Base-by-base conservation (phyloP, 2,329 filamentous ascomycete genomes). In the Passalora sequoiae region DNA sequence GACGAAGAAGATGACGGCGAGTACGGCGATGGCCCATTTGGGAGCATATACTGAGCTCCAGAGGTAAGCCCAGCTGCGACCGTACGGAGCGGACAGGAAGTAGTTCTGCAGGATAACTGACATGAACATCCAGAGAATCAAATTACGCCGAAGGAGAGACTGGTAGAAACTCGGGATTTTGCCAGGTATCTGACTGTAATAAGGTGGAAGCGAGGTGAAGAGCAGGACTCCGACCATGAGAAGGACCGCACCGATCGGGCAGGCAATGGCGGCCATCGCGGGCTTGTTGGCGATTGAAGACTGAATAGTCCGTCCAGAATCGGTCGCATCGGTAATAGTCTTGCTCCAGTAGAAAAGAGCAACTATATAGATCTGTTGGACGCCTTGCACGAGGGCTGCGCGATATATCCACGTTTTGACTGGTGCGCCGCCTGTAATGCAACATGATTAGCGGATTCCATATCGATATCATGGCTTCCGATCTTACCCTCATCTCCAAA, bases 331-430 rank as follows among this genome's bases (percentile, higher is more conserved):
- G 10, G 66, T 57, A 4, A 66, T 68, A 0, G 67, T 61, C 36
- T 66, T 66, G 19, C 80, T 80, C 80, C 80, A 83, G 61, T 77
- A 82, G 78, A 78, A 84, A 7, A 84, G 69, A 6, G 72, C 75
- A n/a, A 77, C 73, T 36, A 81, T 71, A 59, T 82, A 83, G 47
- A 79, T 67, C 57, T 83, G 80, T 53, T 82, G 80, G 5, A 77
- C 77, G 30, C 80, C 80, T 59, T 82, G 78, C 40, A 83, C 79
- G 12, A 78, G 58, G 55, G 78, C 79, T 6, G 80, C 80, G 46
- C 80, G 73, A 62, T 77, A 78, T 10, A 79, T 77, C 78, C 78
- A 83, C 16, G 74, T 69, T 56, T 75, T 77, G 29, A 80, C 73
- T 4, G 77, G 76, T 3, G 74, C 71, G 37, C 78, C 78, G 25